phyloP scores from a whole-genome alignment of 1,139 yeast species.

The Pichia sp. region DNA sequence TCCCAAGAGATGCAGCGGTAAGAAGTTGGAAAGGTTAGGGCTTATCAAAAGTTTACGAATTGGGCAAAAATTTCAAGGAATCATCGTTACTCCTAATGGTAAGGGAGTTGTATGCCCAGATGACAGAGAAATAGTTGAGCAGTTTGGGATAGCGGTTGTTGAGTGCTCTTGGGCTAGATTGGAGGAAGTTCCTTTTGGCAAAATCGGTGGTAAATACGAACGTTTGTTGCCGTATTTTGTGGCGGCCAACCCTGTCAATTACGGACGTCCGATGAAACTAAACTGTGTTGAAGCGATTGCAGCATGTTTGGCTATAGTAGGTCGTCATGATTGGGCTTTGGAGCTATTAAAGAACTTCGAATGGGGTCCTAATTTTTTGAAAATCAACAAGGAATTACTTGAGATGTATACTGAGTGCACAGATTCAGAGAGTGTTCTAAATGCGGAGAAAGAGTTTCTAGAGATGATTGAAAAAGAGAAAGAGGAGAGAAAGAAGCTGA shows the following conservation, averaged over 20 bases:
- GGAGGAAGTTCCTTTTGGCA: slow-evolving; percentile 89
- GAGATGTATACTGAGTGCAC: slow-evolving; percentile 74
- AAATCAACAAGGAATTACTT: slow-evolving; percentile 74
- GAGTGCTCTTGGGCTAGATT: slow-evolving; percentile 98
- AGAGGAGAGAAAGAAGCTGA: slow-evolving; percentile 54
- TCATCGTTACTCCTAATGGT: slow-evolving; percentile 93
- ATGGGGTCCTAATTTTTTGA: slow-evolving; percentile 87
- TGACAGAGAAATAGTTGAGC: slow-evolving; percentile 73
- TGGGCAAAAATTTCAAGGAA: slow-evolving; percentile 88
- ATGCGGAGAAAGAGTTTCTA: slow-evolving; percentile 76
- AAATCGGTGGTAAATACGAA: slow-evolving; percentile 89
- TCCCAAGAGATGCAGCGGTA: slow-evolving; percentile 96
- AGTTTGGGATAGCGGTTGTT: slow-evolving; percentile 88
- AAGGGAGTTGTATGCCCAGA: slow-evolving; percentile 86
- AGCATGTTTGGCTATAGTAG: slow-evolving; percentile 94
- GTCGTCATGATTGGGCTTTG: slow-evolving; percentile 85
- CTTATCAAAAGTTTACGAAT: slow-evolving; percentile 70
- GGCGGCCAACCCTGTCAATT: slow-evolving; percentile 96
- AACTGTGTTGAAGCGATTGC: slow-evolving; percentile 98
- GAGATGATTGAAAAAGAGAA: slow-evolving; percentile 63
- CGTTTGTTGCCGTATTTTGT: slow-evolving; percentile 84
- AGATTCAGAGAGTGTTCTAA: slow-evolving; percentile 67
- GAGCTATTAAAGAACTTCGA: slow-evolving; percentile 72
- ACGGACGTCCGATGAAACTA: slow-evolving; percentile 93
- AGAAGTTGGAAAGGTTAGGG: slow-evolving; percentile 85